Evolutionary conservation across 2,329 filamentous ascomycete species (phyloP).

Genomic region (Fusarium sp.): DNA sequence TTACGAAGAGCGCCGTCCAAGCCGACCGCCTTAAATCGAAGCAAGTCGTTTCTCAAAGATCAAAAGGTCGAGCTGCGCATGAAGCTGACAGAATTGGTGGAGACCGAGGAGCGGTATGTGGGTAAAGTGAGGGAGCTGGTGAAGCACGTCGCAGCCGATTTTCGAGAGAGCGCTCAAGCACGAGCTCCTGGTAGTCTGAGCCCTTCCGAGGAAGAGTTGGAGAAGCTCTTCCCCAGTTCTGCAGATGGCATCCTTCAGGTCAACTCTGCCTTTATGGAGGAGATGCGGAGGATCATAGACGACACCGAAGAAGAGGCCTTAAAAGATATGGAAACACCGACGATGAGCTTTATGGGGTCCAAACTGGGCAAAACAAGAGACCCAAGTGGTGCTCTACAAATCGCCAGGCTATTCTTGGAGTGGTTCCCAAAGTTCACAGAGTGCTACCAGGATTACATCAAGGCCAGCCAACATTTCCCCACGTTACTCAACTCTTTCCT

Average conservation of each 20-base stretch:
- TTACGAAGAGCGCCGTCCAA: slow-evolving; percentile 88
- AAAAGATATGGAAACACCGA: slow-evolving; percentile 74
- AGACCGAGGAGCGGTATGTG: slow-evolving; percentile 95
- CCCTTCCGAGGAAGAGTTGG: slow-evolving; percentile 76
- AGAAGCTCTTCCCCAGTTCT: slow-evolving; percentile 82
- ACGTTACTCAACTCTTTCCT: slow-evolving; percentile 82
- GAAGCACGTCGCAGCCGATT: slow-evolving; percentile 81
- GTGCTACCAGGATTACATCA: slow-evolving; percentile 93
- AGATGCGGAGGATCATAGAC: slow-evolving; percentile 80
- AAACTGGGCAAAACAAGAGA: slow-evolving; percentile 68
- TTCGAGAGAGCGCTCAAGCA: slow-evolving; percentile 74
- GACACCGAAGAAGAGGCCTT: slow-evolving; percentile 84
- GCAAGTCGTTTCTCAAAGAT: slow-evolving; percentile 79
- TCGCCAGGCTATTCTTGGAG: slow-evolving; percentile 84
- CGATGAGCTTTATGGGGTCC: slow-evolving; percentile 54
- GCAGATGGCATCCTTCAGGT: slow-evolving; percentile 83
- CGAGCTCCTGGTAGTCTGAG: slow-evolving; percentile 71
- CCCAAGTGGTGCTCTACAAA: slow-evolving; percentile 78
- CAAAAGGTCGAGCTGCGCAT: slow-evolving; percentile 87
- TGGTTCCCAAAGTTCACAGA: slow-evolving; percentile 95
- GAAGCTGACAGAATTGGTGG: slow-evolving; percentile 89
- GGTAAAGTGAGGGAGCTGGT: slow-evolving; percentile 87
- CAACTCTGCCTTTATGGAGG: slow-evolving; percentile 83
- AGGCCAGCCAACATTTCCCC: slow-evolving; percentile 87
- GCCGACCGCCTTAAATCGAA: slow-evolving; percentile 81